Conservation (phyloP, 371 early-diverging fungal genomes). For the Blakeslea trispora region DNA sequence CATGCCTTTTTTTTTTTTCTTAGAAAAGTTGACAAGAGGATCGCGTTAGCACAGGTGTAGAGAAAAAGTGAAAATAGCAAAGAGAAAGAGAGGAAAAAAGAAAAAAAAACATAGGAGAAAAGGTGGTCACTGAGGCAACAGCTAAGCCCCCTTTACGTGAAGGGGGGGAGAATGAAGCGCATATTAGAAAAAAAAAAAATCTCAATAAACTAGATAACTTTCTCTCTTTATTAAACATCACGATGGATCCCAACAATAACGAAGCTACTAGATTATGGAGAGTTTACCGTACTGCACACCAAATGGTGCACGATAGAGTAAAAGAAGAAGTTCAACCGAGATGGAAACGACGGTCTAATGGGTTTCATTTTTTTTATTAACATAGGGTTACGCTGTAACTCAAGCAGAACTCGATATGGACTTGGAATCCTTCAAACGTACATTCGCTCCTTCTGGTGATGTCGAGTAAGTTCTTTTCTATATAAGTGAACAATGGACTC, state of each 20-base stretch:
- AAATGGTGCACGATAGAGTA: slow-evolving; percentile 88
- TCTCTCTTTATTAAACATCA: not conserved
- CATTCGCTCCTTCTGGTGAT: slow-evolving; percentile 71
- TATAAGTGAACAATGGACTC: no score
- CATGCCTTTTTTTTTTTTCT: no score
- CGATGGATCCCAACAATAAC: slow-evolving; percentile 58
- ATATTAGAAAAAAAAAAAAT: no score
- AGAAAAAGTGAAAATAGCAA: no score
- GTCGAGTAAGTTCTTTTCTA: slow-evolving; percentile 70
- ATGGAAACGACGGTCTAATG: slow-evolving; percentile 3
- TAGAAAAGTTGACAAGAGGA: no score
- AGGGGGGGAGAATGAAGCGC: no score
- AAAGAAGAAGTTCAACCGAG: not conserved
- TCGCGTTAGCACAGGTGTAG: no score
- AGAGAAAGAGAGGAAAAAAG: no score
- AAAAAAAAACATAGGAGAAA: no score
- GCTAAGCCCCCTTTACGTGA: no score
- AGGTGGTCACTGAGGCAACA: no score
- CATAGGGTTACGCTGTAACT: slow-evolving; percentile 87
- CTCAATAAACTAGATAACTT: no score
- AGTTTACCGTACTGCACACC: slow-evolving; percentile 86
- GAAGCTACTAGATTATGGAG: slow-evolving; percentile 80
- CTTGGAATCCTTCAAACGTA: slow-evolving; percentile 77
- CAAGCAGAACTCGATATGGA: slow-evolving; percentile 82
- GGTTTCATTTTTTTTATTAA: not conserved